Evolutionary conservation across 1,139 yeast species (phyloP), one percentile per base, ranked within the genome.

Genomic region (Kodamaea arcana): DNA sequence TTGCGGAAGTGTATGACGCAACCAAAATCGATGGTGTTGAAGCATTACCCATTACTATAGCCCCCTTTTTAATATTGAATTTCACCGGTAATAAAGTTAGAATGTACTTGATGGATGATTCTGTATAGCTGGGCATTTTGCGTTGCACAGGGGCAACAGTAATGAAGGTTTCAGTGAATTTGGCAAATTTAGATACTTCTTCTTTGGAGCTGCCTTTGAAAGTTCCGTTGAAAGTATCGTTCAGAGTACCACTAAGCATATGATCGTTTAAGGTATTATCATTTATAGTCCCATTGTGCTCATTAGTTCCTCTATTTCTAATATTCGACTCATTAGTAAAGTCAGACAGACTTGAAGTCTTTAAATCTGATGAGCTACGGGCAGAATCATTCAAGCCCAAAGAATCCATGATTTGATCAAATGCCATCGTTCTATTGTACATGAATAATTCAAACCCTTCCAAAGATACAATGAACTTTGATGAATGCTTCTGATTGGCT

Each of bases 401-500:
- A 26, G 62, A 54, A 15, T 72, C 72, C 44, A 79, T 53, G 15
- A 87, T 74, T 34, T 69, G 70, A 32, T 85, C 92, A 54, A 84
- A 92, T 1, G 95, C 92, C 15, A 66, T 65, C 1, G 86, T 75
- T 48, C 94, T 68, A 56, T 92, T 92, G 56, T 83, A 88, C 41
- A 83, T 62, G 52, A 87, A 92, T 33, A 84, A 62, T 52, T 92
- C 98, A 2, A 85, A 51, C 1, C 98, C 98, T 33, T 81, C 83
- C 7, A 84, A 58, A 15, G 73, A 70, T 4, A 87, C 51, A 2
- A 70, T 48, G 40, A 84, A 69, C 23, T 94, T 65, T 0, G 90
- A 88, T 1, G 78, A 68, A 29, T 59, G 16, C 62, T 63, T 47
- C 78, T 78, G 26, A 11, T 25, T 25, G 9, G 12, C 11, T 15